Base-by-base conservation (phyloP, 192 early-diverging fungal genomes). In the Dissophora globulifera region DNA sequence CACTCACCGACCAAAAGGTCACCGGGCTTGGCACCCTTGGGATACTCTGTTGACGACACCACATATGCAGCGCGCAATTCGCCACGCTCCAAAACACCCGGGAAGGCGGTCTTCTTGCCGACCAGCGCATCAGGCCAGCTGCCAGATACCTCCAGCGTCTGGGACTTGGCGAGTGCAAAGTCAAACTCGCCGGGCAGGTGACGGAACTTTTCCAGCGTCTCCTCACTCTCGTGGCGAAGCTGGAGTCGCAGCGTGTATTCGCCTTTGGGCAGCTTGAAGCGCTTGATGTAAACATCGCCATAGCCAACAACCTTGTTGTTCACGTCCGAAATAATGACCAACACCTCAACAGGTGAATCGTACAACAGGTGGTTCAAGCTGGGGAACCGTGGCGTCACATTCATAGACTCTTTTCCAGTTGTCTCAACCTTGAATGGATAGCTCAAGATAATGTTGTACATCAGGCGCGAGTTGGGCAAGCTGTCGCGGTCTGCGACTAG, bases 221-320 rank as follows among this genome's bases (percentile, higher is more conserved):
- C 86, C 27, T 92, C 76, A 13, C 67, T 83, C 49, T 88, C 81
- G 23, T 92, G 90, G 25, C 88, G 80, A 16, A 99, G 62, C 81
- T 95, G 95, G 30, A 89, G 90, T 23, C 88, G 91, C 26, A 96
- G 79, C 4, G 86, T 85, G 76, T 97, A 98, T 43, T 93, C 94
- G 29, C 97, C 97, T 75, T 88, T 86, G 61, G 86, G 83, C 10
- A 99, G 67, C 38, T 91, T 90, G 20, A 93, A 60, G 0, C 61
- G 66, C 53, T 88, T 90, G 25, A 91, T 67, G 71, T 94, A 96
- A 25, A 92, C 84, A 80, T 93, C 93, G 47, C 91, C 80, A 22
- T 82, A 86, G 0, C 81, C 86, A 19, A 94, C 51, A 7, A 90
- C 78, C 54, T 88, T 85, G 83, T 94, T 91, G 83, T 94, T 90